Evolutionary conservation across 1,139 yeast species (phyloP).

Genomic region (Ashbya aceris): DNA sequence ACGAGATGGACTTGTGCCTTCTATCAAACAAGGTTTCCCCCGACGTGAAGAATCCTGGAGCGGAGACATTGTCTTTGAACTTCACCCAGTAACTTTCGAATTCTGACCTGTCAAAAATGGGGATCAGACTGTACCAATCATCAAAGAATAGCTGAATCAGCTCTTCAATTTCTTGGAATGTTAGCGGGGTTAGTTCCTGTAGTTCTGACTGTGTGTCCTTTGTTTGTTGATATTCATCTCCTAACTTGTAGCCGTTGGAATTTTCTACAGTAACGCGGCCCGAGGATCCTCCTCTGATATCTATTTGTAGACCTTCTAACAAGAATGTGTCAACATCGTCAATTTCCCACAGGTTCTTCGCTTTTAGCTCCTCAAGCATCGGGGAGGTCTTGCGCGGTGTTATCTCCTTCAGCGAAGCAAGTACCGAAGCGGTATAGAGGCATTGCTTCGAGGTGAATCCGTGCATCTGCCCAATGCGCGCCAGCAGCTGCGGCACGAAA

Average conservation of each 20-base stretch:
- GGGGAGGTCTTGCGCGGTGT: constrained; percentile 49
- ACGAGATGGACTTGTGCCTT: constrained; percentile 27
- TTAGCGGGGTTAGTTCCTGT: constrained; percentile 6
- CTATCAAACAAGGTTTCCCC: constrained; percentile 15
- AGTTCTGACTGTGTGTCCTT: background rate
- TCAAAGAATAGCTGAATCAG: constrained; percentile 46
- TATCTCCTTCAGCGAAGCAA: constrained; percentile 58
- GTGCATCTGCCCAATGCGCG: constrained; percentile 56
- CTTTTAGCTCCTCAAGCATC: constrained; percentile 29
- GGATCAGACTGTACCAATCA: constrained; percentile 68
- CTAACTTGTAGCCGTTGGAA: background rate
- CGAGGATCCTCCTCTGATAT: constrained; percentile 8
- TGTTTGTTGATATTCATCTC: background rate
- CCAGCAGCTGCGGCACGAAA: constrained; percentile 60
- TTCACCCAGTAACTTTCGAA: constrained; percentile 51
- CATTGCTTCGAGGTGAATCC: constrained; percentile 66
- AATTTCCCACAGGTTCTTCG: constrained; percentile 22
- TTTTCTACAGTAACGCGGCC: background rate
- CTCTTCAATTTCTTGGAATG: constrained; percentile 22
- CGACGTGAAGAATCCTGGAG: constrained; percentile 11
- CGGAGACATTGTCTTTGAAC: constrained; percentile 38
- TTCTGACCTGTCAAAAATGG: constrained; percentile 56
- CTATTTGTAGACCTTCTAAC: constrained; percentile 16
- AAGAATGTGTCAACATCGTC: constrained; percentile 22
- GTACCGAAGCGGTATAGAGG: constrained; percentile 55